A percentile compares a stretch with the other conserved stretches of the same genome.
Evolutionary conservation across 352 stramenopile genomes (phyloP).

Genomic region (Globisporangium alternatum): DNA sequence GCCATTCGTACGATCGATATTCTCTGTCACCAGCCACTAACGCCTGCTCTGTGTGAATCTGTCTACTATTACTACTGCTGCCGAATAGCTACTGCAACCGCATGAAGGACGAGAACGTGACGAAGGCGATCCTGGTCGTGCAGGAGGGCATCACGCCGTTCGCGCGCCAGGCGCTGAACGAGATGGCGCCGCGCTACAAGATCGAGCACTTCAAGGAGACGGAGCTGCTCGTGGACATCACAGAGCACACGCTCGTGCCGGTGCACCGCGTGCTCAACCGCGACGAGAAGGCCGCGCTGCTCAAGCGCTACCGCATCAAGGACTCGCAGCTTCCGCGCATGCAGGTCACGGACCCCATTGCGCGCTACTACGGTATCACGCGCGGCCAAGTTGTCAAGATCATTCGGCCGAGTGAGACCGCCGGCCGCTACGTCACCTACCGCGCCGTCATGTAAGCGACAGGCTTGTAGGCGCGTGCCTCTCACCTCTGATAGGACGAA

Average conservation of each 20-base stretch:
- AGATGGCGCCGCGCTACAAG: conserved; percentile 91
- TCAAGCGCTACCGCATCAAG: conserved; percentile 99
- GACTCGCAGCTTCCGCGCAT: conserved; percentile 99
- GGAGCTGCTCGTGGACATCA: conserved; percentile 99
- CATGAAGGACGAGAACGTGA: conserved; percentile 97
- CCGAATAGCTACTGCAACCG: conserved; percentile 85
- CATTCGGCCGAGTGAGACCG: conserved; percentile 98
- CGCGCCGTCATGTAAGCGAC: conserved; percentile 95
- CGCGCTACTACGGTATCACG: conserved; percentile 96
- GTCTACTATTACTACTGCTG: background rate
- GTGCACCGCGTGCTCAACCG: conserved; percentile 97
- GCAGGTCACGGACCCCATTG: conserved; percentile 98
- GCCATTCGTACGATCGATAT: background rate
- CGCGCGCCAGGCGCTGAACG: conserved; percentile 94
- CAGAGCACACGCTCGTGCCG: conserved; percentile 98
- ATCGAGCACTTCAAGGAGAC: conserved; percentile 99
- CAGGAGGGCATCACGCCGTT: conserved; percentile 96
- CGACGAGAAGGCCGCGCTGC: conserved; percentile 96
- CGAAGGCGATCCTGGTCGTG: conserved; percentile 97
- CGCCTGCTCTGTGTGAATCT: background rate
- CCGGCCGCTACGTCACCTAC: conserved; percentile 99
- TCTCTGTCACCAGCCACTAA: background rate
- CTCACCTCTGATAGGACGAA: too few relatives aligned
- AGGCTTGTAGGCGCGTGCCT: too few relatives aligned
- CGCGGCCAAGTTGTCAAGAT: conserved; percentile 99